Base-by-base conservation (phyloP, 768 basidiomycete genomes). In the Podaxis sp. region DNA sequence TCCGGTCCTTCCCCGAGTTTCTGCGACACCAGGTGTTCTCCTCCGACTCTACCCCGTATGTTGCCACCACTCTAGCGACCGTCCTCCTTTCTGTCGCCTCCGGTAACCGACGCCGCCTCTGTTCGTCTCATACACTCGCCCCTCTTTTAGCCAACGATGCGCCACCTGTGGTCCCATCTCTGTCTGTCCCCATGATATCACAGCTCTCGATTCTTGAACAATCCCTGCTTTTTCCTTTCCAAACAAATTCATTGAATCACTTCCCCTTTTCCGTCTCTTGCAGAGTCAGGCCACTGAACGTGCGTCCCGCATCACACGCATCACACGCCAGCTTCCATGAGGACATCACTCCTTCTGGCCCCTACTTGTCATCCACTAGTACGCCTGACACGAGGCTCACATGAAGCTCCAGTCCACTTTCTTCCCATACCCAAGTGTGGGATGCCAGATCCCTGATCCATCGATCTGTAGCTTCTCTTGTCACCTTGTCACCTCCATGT, bases 331-430 rank as follows among this genome's bases (percentile, higher is more conserved):
- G 10, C 27, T 11, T 23, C 28, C 50, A 37, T 54, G 36, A 16
- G 23, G 16, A 16, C 25, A 48, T 38, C 37, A 40, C 21, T 54
- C 37, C 52, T 36, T 23, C 23, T 16, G 32, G 10, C 52, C 37
- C 6, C 52, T 54, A 54, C 32, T 18, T 10, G 52, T 18, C 36
- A 54, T 37, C 35, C 21, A 14, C 42, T 9, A 38, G 21, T 21
- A 21, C 23, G 18, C 52, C 18, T 35, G 32, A 54, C 59, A 60
- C 52, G 59, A 60, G 59, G 59, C 59, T 60, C 59, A 54, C 59
- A 60, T 32, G 40, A 60, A 60, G 40, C 59, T 54, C 28, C 35
- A 40, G 36, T 54, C 52, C 23, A 25, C 18, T 9, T 2, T 37
- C 52, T 54, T 57, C 55, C 35, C 32, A 36, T 44, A 32, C 14